Conservation (phyloP, 345 rosid species). For the Eucalyptus pauciflora region DNA sequence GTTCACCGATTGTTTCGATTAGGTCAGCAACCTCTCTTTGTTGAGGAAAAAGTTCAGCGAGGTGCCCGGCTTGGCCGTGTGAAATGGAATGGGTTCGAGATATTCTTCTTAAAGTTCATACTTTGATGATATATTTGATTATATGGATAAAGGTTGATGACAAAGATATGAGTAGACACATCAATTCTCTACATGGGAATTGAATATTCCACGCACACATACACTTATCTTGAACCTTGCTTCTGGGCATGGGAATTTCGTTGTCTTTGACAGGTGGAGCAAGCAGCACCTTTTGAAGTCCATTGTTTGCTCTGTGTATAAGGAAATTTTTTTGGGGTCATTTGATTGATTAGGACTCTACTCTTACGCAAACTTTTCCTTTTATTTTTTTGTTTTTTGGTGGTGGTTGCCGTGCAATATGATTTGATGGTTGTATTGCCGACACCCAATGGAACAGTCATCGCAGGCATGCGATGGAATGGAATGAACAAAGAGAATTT, state of each 20-base stretch:
- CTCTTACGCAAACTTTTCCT: neutral
- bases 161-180: neutral
- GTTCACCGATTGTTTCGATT: neutral
- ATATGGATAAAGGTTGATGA: neutral
- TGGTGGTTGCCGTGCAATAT: neutral
- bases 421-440: neutral
- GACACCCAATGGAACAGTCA: neutral
- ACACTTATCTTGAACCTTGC: neutral
- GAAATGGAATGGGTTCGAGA: neutral
- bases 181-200: neutral
- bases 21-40: neutral
- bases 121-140: neutral
- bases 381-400: neutral
- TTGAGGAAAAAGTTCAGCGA: neutral
- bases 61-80: neutral
- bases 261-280: neutral
- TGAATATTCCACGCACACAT: neutral
- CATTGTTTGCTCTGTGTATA: neutral
- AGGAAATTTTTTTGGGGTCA: neutral
- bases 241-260: neutral
- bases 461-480: neutral
- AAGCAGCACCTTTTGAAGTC: neutral
- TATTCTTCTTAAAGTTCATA: neutral
- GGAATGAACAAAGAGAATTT: neutral
- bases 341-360: neutral